These are phyloP conservation scores for Echeveria elegans DNA, from an alignment of 164 flowering plant species.

Conservation along the genomic window DNA sequence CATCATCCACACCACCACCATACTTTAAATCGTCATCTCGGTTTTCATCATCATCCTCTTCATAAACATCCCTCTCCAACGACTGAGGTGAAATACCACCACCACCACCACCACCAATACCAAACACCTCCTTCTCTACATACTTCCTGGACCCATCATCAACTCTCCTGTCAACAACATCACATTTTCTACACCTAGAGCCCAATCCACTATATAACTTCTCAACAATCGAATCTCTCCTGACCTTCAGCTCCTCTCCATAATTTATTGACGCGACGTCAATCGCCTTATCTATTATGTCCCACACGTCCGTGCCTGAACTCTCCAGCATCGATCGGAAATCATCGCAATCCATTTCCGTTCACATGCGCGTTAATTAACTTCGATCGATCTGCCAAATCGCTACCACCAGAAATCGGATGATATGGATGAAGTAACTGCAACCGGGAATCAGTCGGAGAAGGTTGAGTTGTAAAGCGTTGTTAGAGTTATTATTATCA, in stretches of 20 bases:
- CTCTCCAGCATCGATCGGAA: constrained; percentile 51
- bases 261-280: constrained; percentile 54
- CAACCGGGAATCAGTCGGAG: neutral
- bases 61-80: constrained; percentile 12
- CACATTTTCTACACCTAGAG: constrained; percentile 36
- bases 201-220: constrained; percentile 33
- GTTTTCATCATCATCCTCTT: constrained; percentile 17
- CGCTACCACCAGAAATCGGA: neutral
- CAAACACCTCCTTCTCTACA: constrained; percentile 9
- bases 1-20: constrained; percentile 43
- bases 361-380: too few relatives aligned
- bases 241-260: constrained; percentile 45
- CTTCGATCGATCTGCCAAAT: neutral
- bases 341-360: constrained; percentile 63
- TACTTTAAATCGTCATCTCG: constrained; percentile 30
- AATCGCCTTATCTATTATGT: constrained; percentile 80
- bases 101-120: neutral
- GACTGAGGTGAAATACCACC: constrained; percentile 26
- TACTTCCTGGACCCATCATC: neutral
- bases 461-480: neutral
- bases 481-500: neutral
- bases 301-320: constrained; percentile 69
- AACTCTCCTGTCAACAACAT: neutral
- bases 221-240: constrained; percentile 77
- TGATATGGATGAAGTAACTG: neutral